Base-by-base conservation (phyloP, 1,284 basidiomycete genomes). In the Trichosporon inkin region DNA sequence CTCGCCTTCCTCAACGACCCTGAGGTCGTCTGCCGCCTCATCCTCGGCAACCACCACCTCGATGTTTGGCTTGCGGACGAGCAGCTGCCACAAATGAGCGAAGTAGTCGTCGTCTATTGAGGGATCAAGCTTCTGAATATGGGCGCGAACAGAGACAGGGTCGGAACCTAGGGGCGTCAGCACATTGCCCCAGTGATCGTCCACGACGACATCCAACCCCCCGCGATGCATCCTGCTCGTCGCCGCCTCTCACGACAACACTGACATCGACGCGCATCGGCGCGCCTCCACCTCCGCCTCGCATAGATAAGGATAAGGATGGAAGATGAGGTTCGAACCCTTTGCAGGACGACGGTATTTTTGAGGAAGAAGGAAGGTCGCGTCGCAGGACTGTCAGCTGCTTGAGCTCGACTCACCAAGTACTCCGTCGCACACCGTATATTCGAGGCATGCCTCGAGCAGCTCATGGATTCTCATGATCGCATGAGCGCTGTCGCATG, bases 391-490 rank as follows among this genome's bases (percentile, higher is more conserved):
- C n/a, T 19, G 22, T 19, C 13, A 22, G 14, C 6, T 11, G 14
- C 7, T 11, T 10, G 51, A 20, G n/a, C 1, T 6, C n/a, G 10
- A 72, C 75, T 69, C 60, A 77, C 75, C 75, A 8, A 76, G 61
- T 5, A 72, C 67, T 4, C 75, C 74, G 39, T 77, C 75, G 54
- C 68, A 59, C 19, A 69, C 69, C 16, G 75, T 66, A 55, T 73
- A 76, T 57, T 76, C 71, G 53, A 77, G 62, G 55, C 68, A 72
- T 0, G 64, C 63, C 56, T 77, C 73, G 60, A 76, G 66, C 16
- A 75, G 62, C 60, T 77, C 72, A 62, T 77, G 74, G 11, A 77
- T 70, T 61, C 70, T 65, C 75, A 77, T 77, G 19, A 32, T 24
- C 37, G 53, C 54, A 49, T 49, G 44, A 32, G 44, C 44, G 44